Base-by-base conservation (phyloP, 768 basidiomycete genomes). In the Kwoniella botswanensis region DNA sequence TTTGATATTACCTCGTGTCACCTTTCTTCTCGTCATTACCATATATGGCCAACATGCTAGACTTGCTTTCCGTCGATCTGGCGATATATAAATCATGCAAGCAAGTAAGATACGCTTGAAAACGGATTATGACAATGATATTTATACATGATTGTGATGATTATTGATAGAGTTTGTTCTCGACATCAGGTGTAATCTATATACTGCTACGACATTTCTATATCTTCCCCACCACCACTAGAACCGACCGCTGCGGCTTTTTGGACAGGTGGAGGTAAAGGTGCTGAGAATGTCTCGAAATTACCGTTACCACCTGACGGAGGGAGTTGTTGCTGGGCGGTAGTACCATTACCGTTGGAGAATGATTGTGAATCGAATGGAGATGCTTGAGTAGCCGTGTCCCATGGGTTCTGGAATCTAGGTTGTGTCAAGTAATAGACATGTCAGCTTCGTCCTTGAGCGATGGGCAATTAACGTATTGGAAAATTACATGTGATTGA, bases 351-450 rank as follows among this genome's bases (percentile, higher is more conserved):
- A 42, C 52, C 29, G 21, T 46, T 57, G 18, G 53, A 43, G 21
- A 53, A 54, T 18, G 60, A 63, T 41, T 35, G 29, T 7, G 65
- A 44, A 35, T 71, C 68, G 58, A 70, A 72, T 6, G 65, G 41
- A 0, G 61, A 46, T 22, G 73, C 21, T 52, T 68, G 68, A 15
- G 73, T 67, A 58, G 74, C 70, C 10, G 74, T 76, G 54, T 77
- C 78, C 77, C 72, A 79, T 9, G 75, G 76, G 56, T 76, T 79
- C 61, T 76, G 79, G 61, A 80, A 79, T 68, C 80, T 77, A 63
- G 2, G 59, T 60, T 58, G 56, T 24, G 54, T 24, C 64, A 13
- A 55, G 63, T 55, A 21, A 53, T 43, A 12, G 10, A 7, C 9
- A 21, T 17, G n/a, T 43, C 22, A 26, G 24, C 46, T 52, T 22